Base-by-base conservation (phyloP, 495 filamentous ascomycete genomes). In the Rusavskia elegans region DNA sequence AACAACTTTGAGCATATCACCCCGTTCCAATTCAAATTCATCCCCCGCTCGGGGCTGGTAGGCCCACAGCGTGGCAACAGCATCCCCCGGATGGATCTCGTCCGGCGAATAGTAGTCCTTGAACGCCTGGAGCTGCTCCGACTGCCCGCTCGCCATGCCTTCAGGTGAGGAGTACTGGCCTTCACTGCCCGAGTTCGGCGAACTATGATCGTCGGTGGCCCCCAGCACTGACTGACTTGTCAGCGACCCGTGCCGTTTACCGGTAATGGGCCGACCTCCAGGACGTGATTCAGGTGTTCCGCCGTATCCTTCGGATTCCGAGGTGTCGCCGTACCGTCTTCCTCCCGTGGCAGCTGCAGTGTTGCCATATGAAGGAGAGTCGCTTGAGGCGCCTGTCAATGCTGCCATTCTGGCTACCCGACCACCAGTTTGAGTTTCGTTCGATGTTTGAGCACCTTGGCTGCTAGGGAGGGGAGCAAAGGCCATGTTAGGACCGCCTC, bases 91-190 rank as follows among this genome's bases (percentile, higher is more conserved):
- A 55, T 89, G 86, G 55, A 99, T 95, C 57, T 97, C 89, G 61
- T 97, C 90, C 58, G 87, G 81, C 4, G 90, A 96, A 66, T 99
- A 99, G 65, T 99, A 99, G 61, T 99, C 92, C 60, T 95, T 95
- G 79, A 99, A 99, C 62, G 82, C 89, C 8, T 84, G 79, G 32
- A 99, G 66, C 63, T 95, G 93, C 70, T 99, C 93, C 1, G 89
- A 95, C 61, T 95, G 88, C 53, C 88, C 85, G 60, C 87, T 94
- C 5, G 84, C 78, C 48, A 92, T 62, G 23, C 82, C 88, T 61
- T 83, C 81, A 2, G 88, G 88, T 10, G 87, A 93, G 11, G 88
- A 92, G 63, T 83, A 80, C 53, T 85, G 83, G 30, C 81, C 80
- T 21, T 75, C 82, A 37, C 82, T 89, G 39, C 73, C 79, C 7